A percentile compares a stretch with the other conserved stretches of the same genome.
These are phyloP conservation scores for Thalassia testudinum DNA, from an alignment of 116 monocot genomes.

Conservation along the genomic window DNA sequence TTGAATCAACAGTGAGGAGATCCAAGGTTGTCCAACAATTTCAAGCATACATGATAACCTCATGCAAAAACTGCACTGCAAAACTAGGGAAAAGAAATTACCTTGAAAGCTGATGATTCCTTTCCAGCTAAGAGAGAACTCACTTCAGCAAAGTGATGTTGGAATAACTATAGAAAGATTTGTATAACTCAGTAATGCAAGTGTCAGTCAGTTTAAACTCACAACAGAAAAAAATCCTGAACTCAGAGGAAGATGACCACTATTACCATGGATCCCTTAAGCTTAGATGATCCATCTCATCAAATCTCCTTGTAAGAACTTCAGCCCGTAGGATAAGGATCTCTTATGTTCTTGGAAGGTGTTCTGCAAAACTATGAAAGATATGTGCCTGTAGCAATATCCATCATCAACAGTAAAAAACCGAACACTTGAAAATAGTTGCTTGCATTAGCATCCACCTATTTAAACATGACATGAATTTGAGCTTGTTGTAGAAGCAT, in stretches of 20 bases:
- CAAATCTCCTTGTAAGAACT: constrained; percentile 83
- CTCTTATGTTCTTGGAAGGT: constrained; percentile 77
- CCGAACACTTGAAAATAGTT: too few relatives aligned
- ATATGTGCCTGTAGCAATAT: too few relatives aligned
- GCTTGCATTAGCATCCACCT: too few relatives aligned
- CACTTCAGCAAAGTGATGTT: constrained; percentile 77
- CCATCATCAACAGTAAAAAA: too few relatives aligned
- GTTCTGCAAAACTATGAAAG: constrained; percentile 23
- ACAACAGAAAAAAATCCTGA: neutral
- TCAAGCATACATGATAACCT: too few relatives aligned
- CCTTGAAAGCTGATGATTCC: constrained; percentile 75
- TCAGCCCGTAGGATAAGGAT: constrained; percentile 65
- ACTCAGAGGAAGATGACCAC: neutral
- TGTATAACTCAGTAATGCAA: constrained; percentile 62
- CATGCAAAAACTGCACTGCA: too few relatives aligned
- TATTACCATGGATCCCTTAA: constrained; percentile 59
- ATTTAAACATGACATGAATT: too few relatives aligned
- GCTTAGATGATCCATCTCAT: constrained; percentile 55
- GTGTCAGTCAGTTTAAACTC: neutral
- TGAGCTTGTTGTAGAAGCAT: too few relatives aligned
- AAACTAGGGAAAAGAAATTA: constrained; percentile 2
- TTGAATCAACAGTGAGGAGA: too few relatives aligned
- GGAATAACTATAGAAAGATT: constrained; percentile 62
- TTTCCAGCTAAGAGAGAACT: constrained; percentile 62
- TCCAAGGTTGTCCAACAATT: too few relatives aligned